Evolutionary conservation across 2,329 filamentous ascomycete genomes (phyloP).

Genomic region (Clonostachys byssicola): DNA sequence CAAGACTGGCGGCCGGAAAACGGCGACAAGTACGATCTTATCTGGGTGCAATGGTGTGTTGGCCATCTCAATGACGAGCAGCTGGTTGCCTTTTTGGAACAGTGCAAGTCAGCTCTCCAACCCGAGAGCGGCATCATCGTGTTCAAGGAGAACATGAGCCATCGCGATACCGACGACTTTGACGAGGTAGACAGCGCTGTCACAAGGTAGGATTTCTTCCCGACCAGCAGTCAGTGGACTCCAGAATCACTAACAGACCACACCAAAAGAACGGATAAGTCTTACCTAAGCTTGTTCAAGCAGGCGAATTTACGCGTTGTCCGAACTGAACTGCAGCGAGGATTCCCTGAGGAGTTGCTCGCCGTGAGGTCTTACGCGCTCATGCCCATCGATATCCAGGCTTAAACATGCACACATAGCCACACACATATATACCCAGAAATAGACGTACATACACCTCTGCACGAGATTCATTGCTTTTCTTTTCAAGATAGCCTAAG

Average conservation of each 20-base stretch:
- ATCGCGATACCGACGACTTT: conserved; percentile 59
- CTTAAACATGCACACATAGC: too few species aligned
- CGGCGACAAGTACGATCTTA: conserved; percentile 61
- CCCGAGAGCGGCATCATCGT: conserved; percentile 24
- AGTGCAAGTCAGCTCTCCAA: conserved; percentile 43
- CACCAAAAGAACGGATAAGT: conserved; percentile 57
- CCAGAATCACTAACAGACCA: neutral
- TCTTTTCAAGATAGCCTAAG: too few species aligned
- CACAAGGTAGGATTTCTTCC: conserved; percentile 46
- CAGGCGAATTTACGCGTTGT: conserved; percentile 66
- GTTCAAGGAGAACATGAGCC: conserved; percentile 65
- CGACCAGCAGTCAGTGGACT: neutral
- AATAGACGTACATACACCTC: too few species aligned
- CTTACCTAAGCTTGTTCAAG: conserved; percentile 66
- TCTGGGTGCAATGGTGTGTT: conserved; percentile 91
- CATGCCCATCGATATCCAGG: too few species aligned
- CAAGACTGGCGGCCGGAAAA: conserved; percentile 59
- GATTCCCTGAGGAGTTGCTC: conserved; percentile 37
- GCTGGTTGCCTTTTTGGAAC: conserved; percentile 60
- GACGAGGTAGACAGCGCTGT: conserved; percentile 61
- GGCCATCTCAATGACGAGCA: conserved; percentile 76
- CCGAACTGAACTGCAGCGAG: conserved; percentile 66
- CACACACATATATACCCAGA: too few species aligned
- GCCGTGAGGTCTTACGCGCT: too few species aligned
- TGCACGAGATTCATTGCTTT: too few species aligned